phyloP scores from a whole-genome alignment of 1,139 yeast species.

The Pichia sp. region DNA sequence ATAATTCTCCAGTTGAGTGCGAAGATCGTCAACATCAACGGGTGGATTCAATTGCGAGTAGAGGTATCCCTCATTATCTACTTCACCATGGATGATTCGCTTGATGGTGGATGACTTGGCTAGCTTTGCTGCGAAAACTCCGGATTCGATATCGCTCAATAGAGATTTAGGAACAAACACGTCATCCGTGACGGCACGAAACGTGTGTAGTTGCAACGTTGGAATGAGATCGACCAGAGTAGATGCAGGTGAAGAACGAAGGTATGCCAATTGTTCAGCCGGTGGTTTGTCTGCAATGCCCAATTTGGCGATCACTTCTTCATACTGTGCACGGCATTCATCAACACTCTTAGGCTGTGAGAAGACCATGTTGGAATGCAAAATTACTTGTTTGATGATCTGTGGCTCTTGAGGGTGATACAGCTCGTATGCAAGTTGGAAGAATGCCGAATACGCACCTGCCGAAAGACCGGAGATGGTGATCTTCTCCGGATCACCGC shows the following conservation, averaged over 20 bases:
- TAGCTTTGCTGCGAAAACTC: constrained; percentile 30
- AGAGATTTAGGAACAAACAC: constrained; percentile 28
- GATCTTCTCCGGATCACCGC: constrained; percentile 28
- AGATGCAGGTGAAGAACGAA: constrained; percentile 14
- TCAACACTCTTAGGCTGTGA: constrained; percentile 31
- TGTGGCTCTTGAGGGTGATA: constrained; percentile 31
- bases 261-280: constrained; percentile 12
- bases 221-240: constrained; percentile 27
- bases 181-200: constrained; percentile 35
- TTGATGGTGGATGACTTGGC: constrained; percentile 17
- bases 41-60: constrained; percentile 32
- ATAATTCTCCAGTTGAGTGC: constrained; percentile 30
- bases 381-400: constrained; percentile 31
- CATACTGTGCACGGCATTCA: constrained; percentile 32
- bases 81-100: constrained; percentile 34
- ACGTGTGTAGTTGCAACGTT: constrained; percentile 29
- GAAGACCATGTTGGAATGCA: constrained; percentile 30
- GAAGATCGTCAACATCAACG: constrained; percentile 21
- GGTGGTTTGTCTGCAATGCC: constrained; percentile 12
- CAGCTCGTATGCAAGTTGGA: constrained; percentile 33
- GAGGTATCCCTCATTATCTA: constrained; percentile 29
- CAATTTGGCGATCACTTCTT: constrained; percentile 26
- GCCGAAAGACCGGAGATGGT: constrained; percentile 29
- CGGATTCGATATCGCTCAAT: constrained; percentile 28
- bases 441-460: constrained; percentile 31